Base-by-base conservation (phyloP, 495 filamentous ascomycete species). In the Aspergillus haitiensis region DNA sequence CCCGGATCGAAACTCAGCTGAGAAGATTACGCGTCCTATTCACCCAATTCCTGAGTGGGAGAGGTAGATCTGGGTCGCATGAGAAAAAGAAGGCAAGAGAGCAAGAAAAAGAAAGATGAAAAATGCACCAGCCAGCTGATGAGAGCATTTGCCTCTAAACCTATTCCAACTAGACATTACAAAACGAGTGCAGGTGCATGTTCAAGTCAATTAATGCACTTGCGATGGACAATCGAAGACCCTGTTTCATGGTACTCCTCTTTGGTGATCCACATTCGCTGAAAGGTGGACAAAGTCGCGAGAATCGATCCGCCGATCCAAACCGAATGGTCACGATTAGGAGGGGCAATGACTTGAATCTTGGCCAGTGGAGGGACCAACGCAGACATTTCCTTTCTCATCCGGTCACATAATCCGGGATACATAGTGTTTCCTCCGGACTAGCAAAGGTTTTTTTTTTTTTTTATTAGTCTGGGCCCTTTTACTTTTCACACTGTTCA, bases 251-350 rank as follows among this genome's bases (percentile, higher is more conserved):
- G 93, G 85, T 98, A 98, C 85, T 98, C 94, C 83, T 98, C 94
- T 90, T 98, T 98, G 63, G 94, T 98, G 87, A 98, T 97, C 94
- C 94, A 98, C 93, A 98, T 97, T 83, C 97, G 94, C 83, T 98
- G 94, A 92, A 97, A 97, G 80, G 93, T 97, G 56, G 94, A 97
- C 63, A 98, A 90, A 63, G 94, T 97, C 64, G 94, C 94, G 72
- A 98, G 81, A 75, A 98, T 98, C 77, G 94, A 98, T 85, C 94
- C 94, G 91, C 94, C 94, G 78, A 98, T 98, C 94, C 94, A 98
- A 83, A 97, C 94, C 60, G 94, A 88, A 84, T 88, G 88, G 77
- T 87, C 88, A 69, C 86, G 85, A 80, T 88, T 86, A 47, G 86
- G 86, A 64, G 86, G 86, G 71, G 86, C 86, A 67, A 88, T 88